Conservation (phyloP, 257 asterid genomes). For the Solanum pinnatisectum region DNA sequence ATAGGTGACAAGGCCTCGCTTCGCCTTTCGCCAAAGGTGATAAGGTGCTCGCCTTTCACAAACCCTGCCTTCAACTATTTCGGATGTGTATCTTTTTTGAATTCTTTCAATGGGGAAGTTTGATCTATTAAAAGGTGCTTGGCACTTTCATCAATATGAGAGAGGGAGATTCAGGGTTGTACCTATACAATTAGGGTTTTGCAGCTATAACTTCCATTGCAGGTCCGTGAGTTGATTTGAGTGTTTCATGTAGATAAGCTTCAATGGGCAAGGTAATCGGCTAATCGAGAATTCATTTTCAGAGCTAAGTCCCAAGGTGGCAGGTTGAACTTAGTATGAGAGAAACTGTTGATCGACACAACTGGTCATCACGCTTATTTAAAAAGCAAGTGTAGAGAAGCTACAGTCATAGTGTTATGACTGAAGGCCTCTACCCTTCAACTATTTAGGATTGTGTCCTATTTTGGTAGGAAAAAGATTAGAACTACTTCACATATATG, state of each 20-base stretch:
- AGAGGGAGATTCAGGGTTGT: neutral
- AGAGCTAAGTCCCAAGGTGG: neutral
- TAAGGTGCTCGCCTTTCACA: neutral
- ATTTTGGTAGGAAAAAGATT: neutral
- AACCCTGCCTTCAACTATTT: neutral
- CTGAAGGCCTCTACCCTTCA: neutral
- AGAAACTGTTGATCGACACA: neutral
- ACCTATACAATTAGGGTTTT: neutral
- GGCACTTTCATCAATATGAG: neutral
- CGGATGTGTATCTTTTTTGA: neutral
- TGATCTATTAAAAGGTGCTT: neutral
- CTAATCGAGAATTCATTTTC: neutral
- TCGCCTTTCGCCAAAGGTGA: neutral
- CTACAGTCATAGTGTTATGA: neutral
- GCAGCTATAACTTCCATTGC: neutral
- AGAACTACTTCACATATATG: neutral
- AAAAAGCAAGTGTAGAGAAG: neutral
- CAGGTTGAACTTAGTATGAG: neutral
- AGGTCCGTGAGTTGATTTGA: neutral
- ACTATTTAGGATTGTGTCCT: neutral
- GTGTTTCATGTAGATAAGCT: neutral
- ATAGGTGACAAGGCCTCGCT: neutral
- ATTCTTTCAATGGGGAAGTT: neutral
- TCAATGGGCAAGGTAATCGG: neutral
- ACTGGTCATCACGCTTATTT: neutral